Base-by-base conservation (phyloP, 108 stramenopile genomes). In the Chaetoceros tenuissimus region DNA sequence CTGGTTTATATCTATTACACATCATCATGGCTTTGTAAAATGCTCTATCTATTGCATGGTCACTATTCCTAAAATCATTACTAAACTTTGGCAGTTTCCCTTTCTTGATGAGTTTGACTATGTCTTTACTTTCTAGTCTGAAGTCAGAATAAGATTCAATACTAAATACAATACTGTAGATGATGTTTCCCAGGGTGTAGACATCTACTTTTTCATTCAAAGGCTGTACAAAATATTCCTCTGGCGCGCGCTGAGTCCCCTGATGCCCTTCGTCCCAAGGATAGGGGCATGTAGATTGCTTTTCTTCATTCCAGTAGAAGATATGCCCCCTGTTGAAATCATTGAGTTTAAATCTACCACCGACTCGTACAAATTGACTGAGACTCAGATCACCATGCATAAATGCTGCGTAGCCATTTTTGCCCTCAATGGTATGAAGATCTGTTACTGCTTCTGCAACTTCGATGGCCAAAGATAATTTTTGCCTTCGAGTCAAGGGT, bases 241-340 rank as follows among this genome's bases (percentile, higher is more conserved):
- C 86, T 8, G 86, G 86, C 47, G 81, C 62, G 57, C 84, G 79
- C 8, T 26, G 27, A 8, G 5, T 7, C 16, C 22, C 22, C 19
- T 7, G 8, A 13, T 40, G 5, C 8, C 13, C 5, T 5, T 40
- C 34, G 5, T 5, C 13, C 5, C 13, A 40, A 13, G 13, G 8
- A 40, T 40, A 81, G 0, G 56, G 48, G 40, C 84, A 85, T 1
- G 70, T 19, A 31, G 63, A 60, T 5, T 40, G 8, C 3, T 25
- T 67, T 0, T 40, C 66, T 3, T 20, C 34, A 57, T 78, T 75
- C 62, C 64, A 69, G 18, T 47, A 61, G 44, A 92, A 48, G 67
- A 92, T 81, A 1, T 85, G 79, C 63, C 90, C 88, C 3, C 90
- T 75, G 62, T 92, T 92, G 66, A 92, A 92, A 67, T 92, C 90